Evolutionary conservation across 2,329 filamentous ascomycete genomes (phyloP), one percentile per base, ranked within the genome.

Genomic region (Talaromyces sp.): DNA sequence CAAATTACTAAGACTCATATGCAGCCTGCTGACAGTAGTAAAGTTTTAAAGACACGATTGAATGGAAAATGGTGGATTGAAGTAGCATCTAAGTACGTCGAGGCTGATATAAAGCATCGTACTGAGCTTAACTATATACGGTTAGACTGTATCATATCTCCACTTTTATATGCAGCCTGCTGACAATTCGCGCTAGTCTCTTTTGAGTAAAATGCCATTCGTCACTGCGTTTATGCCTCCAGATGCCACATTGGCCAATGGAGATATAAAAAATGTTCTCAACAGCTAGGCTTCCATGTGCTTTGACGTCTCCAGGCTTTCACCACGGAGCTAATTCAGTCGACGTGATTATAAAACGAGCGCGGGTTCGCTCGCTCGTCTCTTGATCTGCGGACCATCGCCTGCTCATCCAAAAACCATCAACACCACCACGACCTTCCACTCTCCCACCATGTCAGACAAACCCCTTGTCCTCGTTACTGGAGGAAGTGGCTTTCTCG

Each of bases 151-250:
- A 13, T 13, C 7, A 10, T 7, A n/a, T 22, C 28, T 10, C 28
- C 59, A 49, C 59, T 57, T 57, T 57, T 53, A 53, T 33, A 57
- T 61, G 59, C 59, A 61, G 27, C 32, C 22, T 61, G 59, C 54
- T 61, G 59, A 61, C 59, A 53, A 33, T 17, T 30, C 10, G 8
- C 49, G 49, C 49, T 53, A 53, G 28, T 7, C 49, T 11, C 4
- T 0, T 28, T n/a, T 22, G 3, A 15, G 13, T 17, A 27, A 53
- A 17, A 11, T 2, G 0, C 3, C 3, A 28, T 53, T n/a, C 25
- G 25, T 53, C 28, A 30, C 15, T 7, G 25, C 8, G 49, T 15
- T 47, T 19, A 25, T 47, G 44, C 44, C 44, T 47, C 22, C 22
- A 22, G 22, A 22, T 22, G 22, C 2, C 42, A 17, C 42, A 10